These are phyloP conservation scores for Hordeum marinum DNA, from an alignment of 176 grass and related monocot genomes.

Conservation along the genomic window DNA sequence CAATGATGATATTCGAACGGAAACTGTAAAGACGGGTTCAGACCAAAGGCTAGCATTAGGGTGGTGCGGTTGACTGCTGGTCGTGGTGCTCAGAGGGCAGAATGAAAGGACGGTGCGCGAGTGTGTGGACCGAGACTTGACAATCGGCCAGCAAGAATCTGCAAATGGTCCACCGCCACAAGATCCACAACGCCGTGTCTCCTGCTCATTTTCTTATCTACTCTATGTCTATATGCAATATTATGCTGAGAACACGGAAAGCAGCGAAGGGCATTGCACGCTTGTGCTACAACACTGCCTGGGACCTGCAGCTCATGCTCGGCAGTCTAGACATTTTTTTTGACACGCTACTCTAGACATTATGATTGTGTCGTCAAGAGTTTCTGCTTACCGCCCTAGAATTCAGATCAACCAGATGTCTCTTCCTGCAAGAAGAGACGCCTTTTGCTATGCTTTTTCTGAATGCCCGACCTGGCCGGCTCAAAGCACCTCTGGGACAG, in stretches of 20 bases:
- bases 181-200: constrained; percentile 25
- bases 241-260: not conserved
- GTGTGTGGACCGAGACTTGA: not conserved
- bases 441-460: too few relatives aligned
- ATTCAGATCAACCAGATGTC: too few relatives aligned
- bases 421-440: too few relatives aligned
- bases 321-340: not conserved
- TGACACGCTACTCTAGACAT: not conserved
- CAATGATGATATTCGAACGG: not conserved
- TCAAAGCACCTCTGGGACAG: too few relatives aligned
- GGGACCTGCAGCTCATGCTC: not conserved
- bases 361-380: not conserved
- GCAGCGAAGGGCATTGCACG: too few relatives aligned
- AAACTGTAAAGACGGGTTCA: not conserved
- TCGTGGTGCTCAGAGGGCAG: not conserved
- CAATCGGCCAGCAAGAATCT: not conserved
- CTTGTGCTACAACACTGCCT: not conserved
- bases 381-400: too few relatives aligned
- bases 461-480: too few relatives aligned
- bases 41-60: not conserved
- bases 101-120: not conserved
- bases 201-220: not conserved
- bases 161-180: not conserved
- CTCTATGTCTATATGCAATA: not conserved
- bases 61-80: not conserved